Evolutionary conservation across 345 rosid species (phyloP), one percentile per base, ranked within the genome.

Genomic region (Abelmoschus esculentus): DNA sequence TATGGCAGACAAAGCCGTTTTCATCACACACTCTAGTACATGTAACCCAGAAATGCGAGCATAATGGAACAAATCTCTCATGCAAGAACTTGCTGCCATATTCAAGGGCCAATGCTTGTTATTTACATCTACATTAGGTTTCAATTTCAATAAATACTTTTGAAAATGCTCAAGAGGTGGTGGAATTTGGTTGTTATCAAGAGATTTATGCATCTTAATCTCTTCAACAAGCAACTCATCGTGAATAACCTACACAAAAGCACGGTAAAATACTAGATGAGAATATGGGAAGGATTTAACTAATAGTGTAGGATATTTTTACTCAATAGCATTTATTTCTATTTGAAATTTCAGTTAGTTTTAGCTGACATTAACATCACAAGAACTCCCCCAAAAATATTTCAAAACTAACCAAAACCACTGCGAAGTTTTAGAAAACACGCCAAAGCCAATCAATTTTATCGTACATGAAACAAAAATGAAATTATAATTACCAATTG

Each of bases 1-100:
- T 64, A 93, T 73, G 66, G 82, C 83, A 59, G 96, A 85, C 74
- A 93, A 80, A 69, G 89, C 80, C 47, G 86, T 77, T 75, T 86
- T 86, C 92, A 93, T 88, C 75, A 89, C 74, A 73, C 91, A 83
- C 73, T 88, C 96, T 57, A 90, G 92, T 54, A 89, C 88, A 81
- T 93, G 97, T 62, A 84, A 77, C 70, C 96, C 85, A 81, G 86
- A 85, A 68, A 93, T 85, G 59, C 98, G 97, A 49, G 96, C 93
- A 83, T 85, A 91, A 73, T 93, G 97, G 80, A 83, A 89, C 88
- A 89, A 79, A 49, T 89, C 96, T 82, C 91, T 86, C 85, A 79
- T 78, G 85, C 95, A 90, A 70, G 84, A 82, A 74, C 73, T 74
- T 76, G 83, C 56, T 36, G 84, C 82, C 75, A 28, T 70, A 79